A percentile compares a stretch with the other conserved stretches of the same genome.
phyloP scores from a whole-genome alignment of 75 land plant species.

The Pinus tabuliformis region DNA sequence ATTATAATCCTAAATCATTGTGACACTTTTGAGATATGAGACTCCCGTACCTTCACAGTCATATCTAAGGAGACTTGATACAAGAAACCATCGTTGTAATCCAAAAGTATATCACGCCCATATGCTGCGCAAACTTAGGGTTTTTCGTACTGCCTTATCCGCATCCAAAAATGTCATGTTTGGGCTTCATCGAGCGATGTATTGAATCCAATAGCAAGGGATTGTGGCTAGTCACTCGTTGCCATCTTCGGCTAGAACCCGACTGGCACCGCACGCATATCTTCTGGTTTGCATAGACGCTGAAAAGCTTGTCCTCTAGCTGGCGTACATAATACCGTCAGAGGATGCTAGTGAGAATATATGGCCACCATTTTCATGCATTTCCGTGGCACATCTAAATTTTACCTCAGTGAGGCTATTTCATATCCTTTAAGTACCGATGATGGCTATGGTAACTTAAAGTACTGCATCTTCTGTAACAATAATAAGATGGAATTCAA shows the following conservation, averaged over 20 bases:
- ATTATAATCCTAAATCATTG: conserved; percentile 37
- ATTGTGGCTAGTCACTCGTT: conserved; percentile 50
- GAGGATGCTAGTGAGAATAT: no score
- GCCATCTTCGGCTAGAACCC: not conserved
- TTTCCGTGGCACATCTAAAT: no score
- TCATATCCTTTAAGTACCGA: no score
- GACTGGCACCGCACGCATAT: conserved; percentile 60
- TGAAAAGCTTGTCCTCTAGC: conserved; percentile 30
- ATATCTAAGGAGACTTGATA: conserved; percentile 62
- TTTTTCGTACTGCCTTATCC: no score
- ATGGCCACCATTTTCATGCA: no score
- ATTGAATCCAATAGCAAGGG: conserved; percentile 52
- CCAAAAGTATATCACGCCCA: conserved; percentile 20
- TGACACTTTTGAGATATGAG: conserved; percentile 34
- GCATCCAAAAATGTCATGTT: no score
- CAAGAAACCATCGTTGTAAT: conserved; percentile 37
- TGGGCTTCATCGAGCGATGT: conserved; percentile 17
- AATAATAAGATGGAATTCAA: no score
- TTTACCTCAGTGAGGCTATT: no score
- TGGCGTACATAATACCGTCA: not conserved
- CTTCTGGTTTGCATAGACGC: conserved; percentile 68
- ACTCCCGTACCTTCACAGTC: conserved; percentile 59
- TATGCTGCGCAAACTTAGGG: conserved; percentile 17
- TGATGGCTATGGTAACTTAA: no score
- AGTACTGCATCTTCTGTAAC: no score